A percentile compares a stretch with the other conserved stretches of the same genome.
phyloP scores from a whole-genome alignment of 78 protist genomes.

The Planoprotostelium fungivorum region DNA sequence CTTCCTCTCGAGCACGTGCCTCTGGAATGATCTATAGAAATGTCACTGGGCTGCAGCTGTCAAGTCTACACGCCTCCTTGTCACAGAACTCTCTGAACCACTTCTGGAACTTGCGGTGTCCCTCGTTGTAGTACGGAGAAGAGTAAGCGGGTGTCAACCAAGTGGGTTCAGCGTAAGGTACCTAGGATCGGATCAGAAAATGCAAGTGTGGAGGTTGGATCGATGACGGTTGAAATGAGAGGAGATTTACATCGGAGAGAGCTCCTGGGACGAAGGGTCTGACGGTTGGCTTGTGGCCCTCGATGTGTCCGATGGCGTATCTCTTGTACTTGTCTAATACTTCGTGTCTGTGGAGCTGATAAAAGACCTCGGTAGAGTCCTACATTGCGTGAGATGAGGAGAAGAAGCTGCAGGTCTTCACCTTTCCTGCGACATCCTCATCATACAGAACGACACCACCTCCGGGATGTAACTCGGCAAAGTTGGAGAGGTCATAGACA shows the following conservation, averaged over 20 bases:
- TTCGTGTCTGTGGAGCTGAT: background rate
- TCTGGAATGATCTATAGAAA: background rate
- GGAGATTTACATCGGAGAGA: background rate
- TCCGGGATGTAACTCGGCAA: background rate
- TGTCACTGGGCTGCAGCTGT: background rate
- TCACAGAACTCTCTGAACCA: background rate
- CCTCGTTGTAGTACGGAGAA: background rate
- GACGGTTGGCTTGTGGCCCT: background rate
- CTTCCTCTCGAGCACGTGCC: background rate
- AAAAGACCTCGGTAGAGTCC: background rate
- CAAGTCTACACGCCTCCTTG: background rate
- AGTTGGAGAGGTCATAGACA: conserved; percentile 30
- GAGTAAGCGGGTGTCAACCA: background rate
- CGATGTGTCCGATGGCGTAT: background rate
- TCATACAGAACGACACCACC: background rate
- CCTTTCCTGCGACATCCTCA: background rate
- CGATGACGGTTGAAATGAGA: no score
- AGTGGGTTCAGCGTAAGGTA: background rate
- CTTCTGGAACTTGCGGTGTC: background rate
- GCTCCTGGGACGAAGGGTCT: background rate
- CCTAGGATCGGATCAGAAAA: background rate
- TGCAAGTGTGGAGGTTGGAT: background rate
- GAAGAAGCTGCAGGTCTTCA: background rate
- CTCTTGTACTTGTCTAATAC: background rate
- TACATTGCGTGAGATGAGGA: background rate